Percentiles rank a stretch among this genome's conserved stretches.
Conservation (phyloP, 1,284 basidiomycete genomes). For the Cryptococcus sp. region DNA sequence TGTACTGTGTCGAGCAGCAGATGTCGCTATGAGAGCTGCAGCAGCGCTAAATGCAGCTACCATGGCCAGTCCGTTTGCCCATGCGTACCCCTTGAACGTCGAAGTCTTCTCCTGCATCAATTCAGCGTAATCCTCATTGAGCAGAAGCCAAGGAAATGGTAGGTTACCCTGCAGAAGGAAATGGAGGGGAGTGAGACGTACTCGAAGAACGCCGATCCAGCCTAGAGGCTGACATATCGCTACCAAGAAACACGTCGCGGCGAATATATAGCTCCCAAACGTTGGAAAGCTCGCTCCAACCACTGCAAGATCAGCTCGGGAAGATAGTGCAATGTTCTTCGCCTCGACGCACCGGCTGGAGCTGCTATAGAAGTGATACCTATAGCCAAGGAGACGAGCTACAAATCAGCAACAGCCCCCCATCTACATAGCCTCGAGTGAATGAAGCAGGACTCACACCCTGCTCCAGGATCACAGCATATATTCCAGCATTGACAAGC, state of each 20-base stretch:
- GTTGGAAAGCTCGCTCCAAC: conserved; percentile 74
- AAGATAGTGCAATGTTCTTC: no score
- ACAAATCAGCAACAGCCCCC: neutral
- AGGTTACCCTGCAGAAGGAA: neutral
- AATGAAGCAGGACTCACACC: conserved; percentile 45
- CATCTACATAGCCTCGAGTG: neutral
- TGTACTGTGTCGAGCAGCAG: conserved; percentile 63
- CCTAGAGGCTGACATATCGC: conserved; percentile 70
- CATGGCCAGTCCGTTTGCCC: conserved; percentile 59
- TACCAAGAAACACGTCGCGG: conserved; percentile 64
- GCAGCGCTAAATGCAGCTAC: conserved; percentile 64
- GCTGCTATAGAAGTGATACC: conserved; percentile 74
- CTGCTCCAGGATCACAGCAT: conserved; percentile 70
- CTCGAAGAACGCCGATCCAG: conserved; percentile 71
- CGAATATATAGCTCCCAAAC: conserved; percentile 68
- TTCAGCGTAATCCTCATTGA: neutral
- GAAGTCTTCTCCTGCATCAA: conserved; percentile 64
- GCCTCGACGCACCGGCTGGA: conserved; percentile 47
- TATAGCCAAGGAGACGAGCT: conserved; percentile 59
- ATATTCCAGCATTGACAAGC: conserved; percentile 78
- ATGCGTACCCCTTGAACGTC: conserved; percentile 68
- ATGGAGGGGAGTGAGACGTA: conserved; percentile 38
- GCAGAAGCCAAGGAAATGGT: neutral
- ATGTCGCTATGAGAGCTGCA: conserved; percentile 72
- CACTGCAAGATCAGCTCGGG: conserved; percentile 52